phyloP scores from a whole-genome alignment of 163 green algal genomes.

The Chlorella variabilis region DNA sequence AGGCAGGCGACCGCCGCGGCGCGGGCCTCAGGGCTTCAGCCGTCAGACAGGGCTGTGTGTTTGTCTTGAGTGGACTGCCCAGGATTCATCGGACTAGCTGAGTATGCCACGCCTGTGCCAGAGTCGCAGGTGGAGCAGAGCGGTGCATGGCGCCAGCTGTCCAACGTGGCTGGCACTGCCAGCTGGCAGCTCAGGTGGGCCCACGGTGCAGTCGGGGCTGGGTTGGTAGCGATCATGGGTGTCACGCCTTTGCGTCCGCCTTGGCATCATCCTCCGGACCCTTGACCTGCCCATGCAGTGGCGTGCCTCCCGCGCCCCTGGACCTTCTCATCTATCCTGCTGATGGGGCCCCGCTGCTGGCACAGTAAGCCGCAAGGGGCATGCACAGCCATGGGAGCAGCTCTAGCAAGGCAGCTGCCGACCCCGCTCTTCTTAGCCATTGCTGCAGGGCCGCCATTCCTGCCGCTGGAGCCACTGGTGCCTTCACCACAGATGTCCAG shows the following conservation, averaged over 20 bases:
- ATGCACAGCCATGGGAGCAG: neutral
- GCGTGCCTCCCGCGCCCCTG: slow-evolving; percentile 10
- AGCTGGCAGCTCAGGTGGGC: slow-evolving; percentile 24
- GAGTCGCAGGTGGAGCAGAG: neutral
- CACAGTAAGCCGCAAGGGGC: neutral
- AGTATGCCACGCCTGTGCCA: too few relatives aligned
- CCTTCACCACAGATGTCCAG: slow-evolving; percentile 4
- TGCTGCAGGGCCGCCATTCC: neutral
- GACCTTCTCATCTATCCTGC: slow-evolving; percentile 18
- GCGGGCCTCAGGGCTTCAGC: neutral
- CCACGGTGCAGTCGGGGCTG: too few relatives aligned
- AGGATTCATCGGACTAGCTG: too few relatives aligned
- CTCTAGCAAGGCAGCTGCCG: too few relatives aligned
- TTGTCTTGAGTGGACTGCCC: too few relatives aligned
- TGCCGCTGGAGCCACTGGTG: slow-evolving; percentile 4
- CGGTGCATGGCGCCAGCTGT: neutral
- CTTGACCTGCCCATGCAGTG: neutral
- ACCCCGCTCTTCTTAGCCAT: neutral
- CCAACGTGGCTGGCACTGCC: slow-evolving; percentile 9
- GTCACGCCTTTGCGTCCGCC: too few relatives aligned
- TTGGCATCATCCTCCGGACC: neutral
- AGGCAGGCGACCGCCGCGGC: neutral
- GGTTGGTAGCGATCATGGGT: too few relatives aligned
- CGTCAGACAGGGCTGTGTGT: neutral
- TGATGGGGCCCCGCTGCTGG: neutral